A percentile compares a stretch with the other conserved stretches of the same genome.
phyloP scores from a whole-genome alignment of 108 stramenopile species.

The Cylindrotheca closterium region DNA sequence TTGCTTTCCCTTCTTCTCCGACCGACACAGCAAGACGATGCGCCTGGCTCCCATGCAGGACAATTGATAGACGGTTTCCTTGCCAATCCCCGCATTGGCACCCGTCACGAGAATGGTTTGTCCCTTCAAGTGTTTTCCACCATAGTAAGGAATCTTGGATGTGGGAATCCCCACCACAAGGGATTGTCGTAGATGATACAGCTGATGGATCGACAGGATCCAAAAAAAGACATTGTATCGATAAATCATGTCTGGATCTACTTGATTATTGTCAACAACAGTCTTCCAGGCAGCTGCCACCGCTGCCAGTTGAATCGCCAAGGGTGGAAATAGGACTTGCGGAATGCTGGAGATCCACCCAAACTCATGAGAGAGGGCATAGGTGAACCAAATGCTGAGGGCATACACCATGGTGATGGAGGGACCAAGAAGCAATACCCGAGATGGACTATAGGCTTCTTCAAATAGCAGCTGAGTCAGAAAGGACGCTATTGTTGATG shows the following conservation, averaged over 20 bases:
- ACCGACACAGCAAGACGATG: constrained; percentile 76
- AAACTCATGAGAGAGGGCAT: constrained; percentile 25
- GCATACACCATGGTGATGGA: not conserved
- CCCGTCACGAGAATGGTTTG: constrained; percentile 74
- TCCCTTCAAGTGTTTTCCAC: not conserved
- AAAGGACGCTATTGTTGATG: no score
- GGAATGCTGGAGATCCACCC: constrained; percentile 10
- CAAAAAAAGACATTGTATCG: not conserved
- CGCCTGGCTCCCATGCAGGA: constrained; percentile 60
- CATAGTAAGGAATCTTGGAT: constrained; percentile 18
- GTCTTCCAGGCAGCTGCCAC: not conserved
- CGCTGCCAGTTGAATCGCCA: constrained; percentile 2
- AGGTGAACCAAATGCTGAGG: constrained; percentile 11
- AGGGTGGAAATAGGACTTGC: not conserved
- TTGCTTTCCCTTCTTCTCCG: constrained; percentile 35
- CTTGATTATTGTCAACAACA: not conserved
- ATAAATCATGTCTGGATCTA: not conserved
- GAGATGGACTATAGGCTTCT: no score
- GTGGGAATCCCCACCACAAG: constrained; percentile 22
- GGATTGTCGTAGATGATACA: constrained; percentile 5
- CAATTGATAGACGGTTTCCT: constrained; percentile 75
- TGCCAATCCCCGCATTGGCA: constrained; percentile 83
- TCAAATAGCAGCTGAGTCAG: no score
- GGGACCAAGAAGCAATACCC: not conserved
- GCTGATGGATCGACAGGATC: not conserved